Evolutionary conservation across 2,329 filamentous ascomycete species (phyloP), one percentile per base, ranked within the genome.

Genomic region (Talaromyces piceae): DNA sequence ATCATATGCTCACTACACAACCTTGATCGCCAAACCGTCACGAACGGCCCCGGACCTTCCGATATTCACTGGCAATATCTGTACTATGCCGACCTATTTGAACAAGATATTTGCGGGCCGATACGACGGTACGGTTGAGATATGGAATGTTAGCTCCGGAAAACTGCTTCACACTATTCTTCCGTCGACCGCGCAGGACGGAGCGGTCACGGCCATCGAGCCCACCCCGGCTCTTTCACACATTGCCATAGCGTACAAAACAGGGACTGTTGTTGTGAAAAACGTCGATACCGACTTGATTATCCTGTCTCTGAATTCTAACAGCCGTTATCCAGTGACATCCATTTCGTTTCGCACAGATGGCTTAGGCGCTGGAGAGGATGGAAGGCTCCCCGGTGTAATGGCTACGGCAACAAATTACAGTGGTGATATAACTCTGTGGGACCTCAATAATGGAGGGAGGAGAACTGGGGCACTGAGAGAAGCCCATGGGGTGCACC

Each of bases 61-160:
- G 58, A 74, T 84, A 58, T 82, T 96, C 52, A 89, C 87, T 0
- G 87, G 87, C 22, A 83, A 85, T 46, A 79, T 95, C 59, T 86
- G 83, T 65, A 94, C 82, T 61, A 89, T 97, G 85, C 91, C 91
- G 1, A 97, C 93, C 0, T 95, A 90, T 68, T 71, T 98, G 54
- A 98, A 98, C 76, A 98, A 98, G 70, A 81, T 98, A 41, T 89
- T 97, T 58, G 87, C 89, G 2, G 94, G 89, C 8, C 84, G 89
- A 61, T 81, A 80, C 56, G 90, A 98, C 66, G 93, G 93, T 5
- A 86, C 84, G 67, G 84, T 96, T 7, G 93, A 98, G 64, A 95
- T 98, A 47, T 98, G 93, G 91, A 98, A 98, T 64, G 76, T 98
- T 54, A 94, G 87, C 65, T 95, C 88, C 3, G 91, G 78, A 45